A percentile compares a stretch with the other conserved stretches of the same genome.
Evolutionary conservation across 2,329 filamentous ascomycete genomes (phyloP).

Genomic region (Monilinia polystroma): DNA sequence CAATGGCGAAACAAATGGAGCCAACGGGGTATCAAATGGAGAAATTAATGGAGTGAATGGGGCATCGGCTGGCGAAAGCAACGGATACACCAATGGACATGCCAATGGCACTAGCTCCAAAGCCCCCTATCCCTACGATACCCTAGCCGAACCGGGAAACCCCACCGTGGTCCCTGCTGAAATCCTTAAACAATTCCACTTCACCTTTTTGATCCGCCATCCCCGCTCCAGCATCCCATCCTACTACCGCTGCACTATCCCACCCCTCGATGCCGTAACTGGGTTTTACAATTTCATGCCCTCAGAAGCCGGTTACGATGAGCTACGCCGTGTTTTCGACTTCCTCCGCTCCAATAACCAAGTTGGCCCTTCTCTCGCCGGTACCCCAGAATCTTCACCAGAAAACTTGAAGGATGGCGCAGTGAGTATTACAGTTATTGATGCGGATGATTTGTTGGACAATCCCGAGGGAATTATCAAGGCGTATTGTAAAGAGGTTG

Average conservation of each 20-base stretch:
- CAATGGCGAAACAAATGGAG: slow-evolving; percentile 36
- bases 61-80: slow-evolving; percentile 35
- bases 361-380: slow-evolving; percentile 66
- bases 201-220: slow-evolving; percentile 94
- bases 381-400: slow-evolving; percentile 32
- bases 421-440: slow-evolving; percentile 77
- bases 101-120: slow-evolving; percentile 25
- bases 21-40: slow-evolving; percentile 32
- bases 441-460: slow-evolving; percentile 92
- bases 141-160: slow-evolving; percentile 64
- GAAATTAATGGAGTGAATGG: slow-evolving; percentile 26
- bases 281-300: slow-evolving; percentile 87
- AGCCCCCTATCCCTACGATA: slow-evolving; percentile 55
- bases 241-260: slow-evolving; percentile 91
- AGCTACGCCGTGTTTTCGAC: slow-evolving; percentile 84
- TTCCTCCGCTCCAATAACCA: slow-evolving; percentile 69
- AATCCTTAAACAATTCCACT: slow-evolving; percentile 79
- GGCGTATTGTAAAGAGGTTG: slow-evolving; percentile 79
- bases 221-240: slow-evolving; percentile 89
- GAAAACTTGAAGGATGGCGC: slow-evolving; percentile 37
- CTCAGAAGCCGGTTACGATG: slow-evolving; percentile 83
- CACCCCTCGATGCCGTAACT: slow-evolving; percentile 77
- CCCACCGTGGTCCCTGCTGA: slow-evolving; percentile 79
- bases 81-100: slow-evolving; percentile 29
- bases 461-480: slow-evolving; percentile 73